Conservation (phyloP, 148 eudicot genomes). For the Cornus suecica region DNA sequence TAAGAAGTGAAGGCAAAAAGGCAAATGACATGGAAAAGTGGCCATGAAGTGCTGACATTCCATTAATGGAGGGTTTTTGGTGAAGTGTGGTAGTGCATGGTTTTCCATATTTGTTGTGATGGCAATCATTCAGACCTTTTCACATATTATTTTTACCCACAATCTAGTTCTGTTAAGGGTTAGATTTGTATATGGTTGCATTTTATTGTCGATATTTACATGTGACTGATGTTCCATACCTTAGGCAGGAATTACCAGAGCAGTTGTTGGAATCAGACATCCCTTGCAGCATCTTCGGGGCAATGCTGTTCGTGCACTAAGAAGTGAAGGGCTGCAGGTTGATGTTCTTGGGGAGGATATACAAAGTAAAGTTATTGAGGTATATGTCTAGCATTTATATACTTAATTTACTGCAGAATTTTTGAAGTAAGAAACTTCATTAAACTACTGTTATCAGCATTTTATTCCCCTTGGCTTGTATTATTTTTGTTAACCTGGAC, state of each 20-base stretch:
- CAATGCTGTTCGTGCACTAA: conserved; percentile 64
- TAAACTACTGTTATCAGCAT: background rate
- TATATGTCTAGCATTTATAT: conserved; percentile 11
- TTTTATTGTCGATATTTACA: conserved; percentile 6
- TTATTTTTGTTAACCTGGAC: too few species aligned
- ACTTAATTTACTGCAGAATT: background rate
- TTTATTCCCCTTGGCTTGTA: background rate
- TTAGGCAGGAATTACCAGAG: conserved; percentile 89
- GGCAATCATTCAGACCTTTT: too few species aligned
- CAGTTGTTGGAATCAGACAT: conserved; percentile 86
- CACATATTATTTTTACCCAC: background rate
- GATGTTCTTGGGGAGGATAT: conserved; percentile 94
- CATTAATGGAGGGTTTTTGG: too few species aligned
- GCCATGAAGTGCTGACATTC: too few species aligned
- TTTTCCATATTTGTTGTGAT: too few species aligned
- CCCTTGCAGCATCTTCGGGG: conserved; percentile 86
- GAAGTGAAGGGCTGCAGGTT: conserved; percentile 75
- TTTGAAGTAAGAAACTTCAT: background rate
- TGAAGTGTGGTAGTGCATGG: too few species aligned
- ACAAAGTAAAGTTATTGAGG: conserved; percentile 66
- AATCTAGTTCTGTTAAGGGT: too few species aligned
- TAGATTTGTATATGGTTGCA: conserved; percentile 1
- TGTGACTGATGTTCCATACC: conserved; percentile 18
- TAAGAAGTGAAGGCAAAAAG: too few species aligned
- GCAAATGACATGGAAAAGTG: too few species aligned